A percentile compares a stretch with the other conserved stretches of the same genome.
phyloP scores from a whole-genome alignment of 495 filamentous ascomycete genomes.

The Annulohypoxylon bovei region DNA sequence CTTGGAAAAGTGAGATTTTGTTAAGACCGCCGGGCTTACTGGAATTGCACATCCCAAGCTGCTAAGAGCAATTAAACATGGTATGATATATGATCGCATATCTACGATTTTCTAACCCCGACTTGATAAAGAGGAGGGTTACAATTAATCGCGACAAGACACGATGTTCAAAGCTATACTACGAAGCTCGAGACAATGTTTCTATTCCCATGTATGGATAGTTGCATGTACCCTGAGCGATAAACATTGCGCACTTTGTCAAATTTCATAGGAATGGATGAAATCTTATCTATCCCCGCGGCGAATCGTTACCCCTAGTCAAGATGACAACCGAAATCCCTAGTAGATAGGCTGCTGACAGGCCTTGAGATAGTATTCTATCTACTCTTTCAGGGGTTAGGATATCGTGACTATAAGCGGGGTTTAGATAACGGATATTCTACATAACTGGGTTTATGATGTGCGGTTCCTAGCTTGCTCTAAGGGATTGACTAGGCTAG shows the following conservation, averaged over 20 bases:
- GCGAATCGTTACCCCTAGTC: background rate
- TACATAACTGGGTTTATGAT: background rate
- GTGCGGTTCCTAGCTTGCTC: background rate
- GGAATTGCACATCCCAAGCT: slow-evolving; percentile 17
- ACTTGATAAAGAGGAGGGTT: background rate
- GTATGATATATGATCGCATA: slow-evolving; percentile 19
- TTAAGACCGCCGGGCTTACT: slow-evolving; percentile 13
- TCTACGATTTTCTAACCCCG: background rate
- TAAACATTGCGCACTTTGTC: background rate
- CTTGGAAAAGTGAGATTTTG: background rate
- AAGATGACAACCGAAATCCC: background rate
- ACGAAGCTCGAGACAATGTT: background rate
- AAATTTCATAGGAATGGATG: background rate
- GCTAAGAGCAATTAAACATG: background rate
- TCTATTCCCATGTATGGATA: background rate
- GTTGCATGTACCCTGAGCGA: background rate
- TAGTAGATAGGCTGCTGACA: background rate
- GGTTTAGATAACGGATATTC: slow-evolving; percentile 24
- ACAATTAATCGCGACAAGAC: background rate
- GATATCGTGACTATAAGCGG: slow-evolving; percentile 18
- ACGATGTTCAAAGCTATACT: background rate
- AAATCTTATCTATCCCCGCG: background rate
- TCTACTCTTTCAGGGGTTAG: background rate
- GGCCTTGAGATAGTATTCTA: background rate
- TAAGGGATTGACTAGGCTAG: background rate